Evolutionary conservation across 495 filamentous ascomycete species (phyloP).

Genomic region (Lophium mytilinum): DNA sequence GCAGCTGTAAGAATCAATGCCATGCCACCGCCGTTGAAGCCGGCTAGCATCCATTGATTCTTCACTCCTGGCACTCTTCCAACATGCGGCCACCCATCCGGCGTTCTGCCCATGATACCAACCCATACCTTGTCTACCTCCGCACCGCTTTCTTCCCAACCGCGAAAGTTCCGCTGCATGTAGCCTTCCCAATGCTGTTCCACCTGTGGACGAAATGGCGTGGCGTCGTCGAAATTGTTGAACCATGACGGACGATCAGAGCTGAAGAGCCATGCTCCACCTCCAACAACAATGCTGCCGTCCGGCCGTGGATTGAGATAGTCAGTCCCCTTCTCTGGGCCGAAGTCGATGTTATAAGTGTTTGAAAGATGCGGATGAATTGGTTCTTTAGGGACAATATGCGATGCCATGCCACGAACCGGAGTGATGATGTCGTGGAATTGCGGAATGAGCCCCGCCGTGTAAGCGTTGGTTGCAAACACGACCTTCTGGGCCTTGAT

Average conservation of each 20-base stretch:
- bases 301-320: constrained; percentile 47
- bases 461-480: too few relatives aligned
- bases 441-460: too few relatives aligned
- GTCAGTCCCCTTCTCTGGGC: constrained; percentile 21
- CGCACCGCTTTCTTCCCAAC: constrained; percentile 42
- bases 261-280: constrained; percentile 36
- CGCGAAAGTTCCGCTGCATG: constrained; percentile 41
- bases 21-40: constrained; percentile 52
- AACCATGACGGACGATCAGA: constrained; percentile 39
- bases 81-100: constrained; percentile 35
- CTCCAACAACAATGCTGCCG: constrained; percentile 47
- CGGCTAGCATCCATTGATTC: constrained; percentile 42
- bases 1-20: constrained; percentile 39
- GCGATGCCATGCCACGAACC: too few relatives aligned
- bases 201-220: constrained; percentile 30
- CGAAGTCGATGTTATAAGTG: constrained; percentile 22
- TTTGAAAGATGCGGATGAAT: constrained; percentile 1
- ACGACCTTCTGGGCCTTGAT: too few relatives aligned
- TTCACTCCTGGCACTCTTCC: constrained; percentile 39
- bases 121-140: constrained; percentile 45
- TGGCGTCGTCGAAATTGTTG: constrained; percentile 42
- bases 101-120: constrained; percentile 37
- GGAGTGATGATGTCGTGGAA: too few relatives aligned
- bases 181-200: constrained; percentile 41
- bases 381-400: too few relatives aligned